A percentile compares a stretch with the other conserved stretches of the same genome.
phyloP scores from a whole-genome alignment of 257 asterid genomes.

The Solanum pennellii region DNA sequence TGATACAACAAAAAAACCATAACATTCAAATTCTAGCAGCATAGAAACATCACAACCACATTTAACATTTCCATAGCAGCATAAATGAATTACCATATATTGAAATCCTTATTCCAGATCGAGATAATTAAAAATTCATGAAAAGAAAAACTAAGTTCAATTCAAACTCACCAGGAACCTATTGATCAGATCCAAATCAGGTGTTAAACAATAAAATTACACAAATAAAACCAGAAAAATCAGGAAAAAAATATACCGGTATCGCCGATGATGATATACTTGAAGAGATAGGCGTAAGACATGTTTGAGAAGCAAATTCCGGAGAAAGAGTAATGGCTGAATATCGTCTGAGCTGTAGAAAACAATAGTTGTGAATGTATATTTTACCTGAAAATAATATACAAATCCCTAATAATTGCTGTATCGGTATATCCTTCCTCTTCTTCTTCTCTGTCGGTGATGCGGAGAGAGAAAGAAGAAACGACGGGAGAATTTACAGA shows the following conservation, averaged over 20 bases:
- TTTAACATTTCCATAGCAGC: not conserved
- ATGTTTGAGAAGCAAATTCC: slow-evolving; percentile 8
- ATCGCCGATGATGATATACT: slow-evolving; percentile 89
- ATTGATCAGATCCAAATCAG: not conserved
- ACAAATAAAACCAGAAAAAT: not conserved
- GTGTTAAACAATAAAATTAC: not conserved
- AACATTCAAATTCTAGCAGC: not conserved
- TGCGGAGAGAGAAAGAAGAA: not conserved
- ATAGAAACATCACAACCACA: not conserved
- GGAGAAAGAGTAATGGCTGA: not conserved
- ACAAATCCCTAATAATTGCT: not conserved
- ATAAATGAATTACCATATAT: not conserved
- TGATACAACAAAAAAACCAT: not conserved
- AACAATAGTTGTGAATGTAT: not conserved
- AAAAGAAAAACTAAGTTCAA: not conserved
- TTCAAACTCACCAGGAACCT: not conserved
- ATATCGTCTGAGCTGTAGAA: not conserved
- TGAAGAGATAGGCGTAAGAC: slow-evolving; percentile 88
- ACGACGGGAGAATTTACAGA: not conserved
- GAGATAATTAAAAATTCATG: not conserved
- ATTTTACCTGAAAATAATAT: not conserved
- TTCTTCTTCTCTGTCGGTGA: not conserved
- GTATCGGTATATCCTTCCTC: not conserved
- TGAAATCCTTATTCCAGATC: not conserved
- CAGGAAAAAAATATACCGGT: slow-evolving; percentile 42